Conservation (phyloP, 2,329 filamentous ascomycete species). For the Phyllosticta citriasiana region DNA sequence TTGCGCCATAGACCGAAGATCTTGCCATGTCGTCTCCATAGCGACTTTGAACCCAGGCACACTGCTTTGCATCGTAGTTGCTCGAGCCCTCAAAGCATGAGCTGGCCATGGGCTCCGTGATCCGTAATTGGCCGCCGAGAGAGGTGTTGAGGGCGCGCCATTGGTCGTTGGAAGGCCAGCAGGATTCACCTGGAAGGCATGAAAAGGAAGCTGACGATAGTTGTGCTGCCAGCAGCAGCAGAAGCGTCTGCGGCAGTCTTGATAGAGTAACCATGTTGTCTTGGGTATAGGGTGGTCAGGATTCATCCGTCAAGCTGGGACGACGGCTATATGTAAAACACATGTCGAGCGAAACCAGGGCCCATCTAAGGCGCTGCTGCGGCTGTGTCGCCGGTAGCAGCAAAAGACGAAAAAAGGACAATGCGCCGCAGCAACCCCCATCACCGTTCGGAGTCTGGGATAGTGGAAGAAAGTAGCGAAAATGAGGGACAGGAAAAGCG, state of each 20-base stretch:
- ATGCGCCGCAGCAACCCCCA: background rate
- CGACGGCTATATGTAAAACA: background rate
- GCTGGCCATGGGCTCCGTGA: conserved; percentile 5
- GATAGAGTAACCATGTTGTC: background rate
- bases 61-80: background rate
- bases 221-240: background rate
- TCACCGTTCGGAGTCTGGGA: background rate
- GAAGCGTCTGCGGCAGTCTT: background rate
- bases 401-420: background rate
- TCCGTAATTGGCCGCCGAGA: background rate
- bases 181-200: conserved; percentile 2
- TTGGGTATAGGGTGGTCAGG: background rate
- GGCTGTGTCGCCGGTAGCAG: background rate
- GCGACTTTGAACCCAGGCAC: background rate
- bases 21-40: conserved; percentile 2
- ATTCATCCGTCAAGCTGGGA: background rate
- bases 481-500: background rate
- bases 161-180: conserved; percentile 4
- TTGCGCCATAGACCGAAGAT: conserved; percentile 2
- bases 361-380: background rate
- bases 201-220: background rate
- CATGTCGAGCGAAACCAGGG: background rate
- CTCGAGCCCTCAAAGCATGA: conserved; percentile 3
- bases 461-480: background rate
- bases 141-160: conserved; percentile 7